phyloP scores from a whole-genome alignment of 495 filamentous ascomycete species.

The Trichoderma asperelloides region DNA sequence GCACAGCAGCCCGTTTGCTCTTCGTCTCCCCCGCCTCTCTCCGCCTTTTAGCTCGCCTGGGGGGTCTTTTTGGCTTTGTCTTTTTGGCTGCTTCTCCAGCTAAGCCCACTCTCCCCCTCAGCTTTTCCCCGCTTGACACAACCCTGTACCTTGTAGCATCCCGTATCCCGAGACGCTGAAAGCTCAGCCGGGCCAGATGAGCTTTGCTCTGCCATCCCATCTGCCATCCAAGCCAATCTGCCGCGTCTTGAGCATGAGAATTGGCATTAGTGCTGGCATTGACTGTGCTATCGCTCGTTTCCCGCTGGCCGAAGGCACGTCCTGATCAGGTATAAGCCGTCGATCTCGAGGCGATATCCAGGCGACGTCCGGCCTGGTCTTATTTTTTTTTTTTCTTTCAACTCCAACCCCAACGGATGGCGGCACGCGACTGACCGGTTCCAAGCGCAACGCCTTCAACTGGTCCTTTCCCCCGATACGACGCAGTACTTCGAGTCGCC shows the following conservation, averaged over 20 bases:
- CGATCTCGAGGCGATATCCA: neutral
- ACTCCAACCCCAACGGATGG: neutral
- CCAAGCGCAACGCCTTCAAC: neutral
- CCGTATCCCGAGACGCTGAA: neutral
- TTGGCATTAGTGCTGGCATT: neutral
- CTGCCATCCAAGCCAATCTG: neutral
- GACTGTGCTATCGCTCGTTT: neutral
- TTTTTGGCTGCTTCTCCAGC: neutral
- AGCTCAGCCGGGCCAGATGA: neutral
- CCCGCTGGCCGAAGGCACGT: neutral
- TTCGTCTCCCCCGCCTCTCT: neutral
- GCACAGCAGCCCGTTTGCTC: neutral
- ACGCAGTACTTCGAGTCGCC: neutral
- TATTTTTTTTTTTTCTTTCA: neutral
- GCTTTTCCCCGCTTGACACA: slow-evolving; percentile 1
- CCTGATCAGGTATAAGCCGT: too few species aligned
- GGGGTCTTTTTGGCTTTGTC: neutral
- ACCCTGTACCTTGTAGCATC: slow-evolving; percentile 4
- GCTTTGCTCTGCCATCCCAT: neutral
- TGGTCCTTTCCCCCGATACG: slow-evolving; percentile 4
- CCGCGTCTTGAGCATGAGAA: neutral
- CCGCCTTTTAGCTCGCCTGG: neutral
- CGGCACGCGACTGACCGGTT: slow-evolving; percentile 4
- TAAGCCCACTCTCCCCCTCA: neutral
- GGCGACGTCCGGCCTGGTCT: neutral